phyloP scores from a whole-genome alignment of 768 basidiomycete species.

The Lyophyllum decastes region DNA sequence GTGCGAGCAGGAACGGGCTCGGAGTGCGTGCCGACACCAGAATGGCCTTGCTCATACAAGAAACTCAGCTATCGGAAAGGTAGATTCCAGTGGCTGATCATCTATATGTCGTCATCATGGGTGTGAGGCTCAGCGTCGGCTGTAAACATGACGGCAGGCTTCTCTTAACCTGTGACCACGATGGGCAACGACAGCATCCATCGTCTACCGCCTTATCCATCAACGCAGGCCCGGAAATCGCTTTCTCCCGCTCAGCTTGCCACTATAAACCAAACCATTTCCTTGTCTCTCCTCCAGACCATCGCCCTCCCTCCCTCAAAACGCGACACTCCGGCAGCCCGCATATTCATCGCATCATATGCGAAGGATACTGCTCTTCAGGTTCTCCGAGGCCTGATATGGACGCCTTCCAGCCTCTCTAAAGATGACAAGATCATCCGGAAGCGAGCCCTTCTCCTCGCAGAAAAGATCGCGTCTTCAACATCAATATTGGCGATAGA shows the following conservation, averaged over 20 bases:
- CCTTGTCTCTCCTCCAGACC: conserved; percentile 44
- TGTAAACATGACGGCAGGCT: no score
- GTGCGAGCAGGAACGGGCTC: no score
- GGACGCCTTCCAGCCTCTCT: conserved; percentile 39
- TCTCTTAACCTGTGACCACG: neutral
- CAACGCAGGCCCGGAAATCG: conserved; percentile 43
- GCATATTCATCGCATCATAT: conserved; percentile 57
- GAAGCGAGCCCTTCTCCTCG: conserved; percentile 52
- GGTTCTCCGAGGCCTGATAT: conserved; percentile 57
- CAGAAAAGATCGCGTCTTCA: conserved; percentile 50
- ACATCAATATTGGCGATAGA: conserved; percentile 45
- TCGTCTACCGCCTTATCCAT: conserved; percentile 56
- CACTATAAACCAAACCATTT: conserved; percentile 48
- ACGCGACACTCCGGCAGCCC: conserved; percentile 43
- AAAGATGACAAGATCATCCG: conserved; percentile 47
- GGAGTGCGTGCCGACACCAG: no score
- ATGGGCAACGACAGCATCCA: conserved; percentile 17
- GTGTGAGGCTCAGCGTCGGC: no score
- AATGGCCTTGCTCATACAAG: no score
- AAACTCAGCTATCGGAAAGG: no score
- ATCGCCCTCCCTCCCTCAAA: conserved; percentile 51
- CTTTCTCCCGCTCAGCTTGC: conserved; percentile 55
- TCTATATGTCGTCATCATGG: no score
- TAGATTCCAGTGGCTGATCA: no score
- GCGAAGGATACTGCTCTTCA: conserved; percentile 56